Conservation (phyloP, 2,329 filamentous ascomycete genomes). For the Penicillium aurantiogriseum region DNA sequence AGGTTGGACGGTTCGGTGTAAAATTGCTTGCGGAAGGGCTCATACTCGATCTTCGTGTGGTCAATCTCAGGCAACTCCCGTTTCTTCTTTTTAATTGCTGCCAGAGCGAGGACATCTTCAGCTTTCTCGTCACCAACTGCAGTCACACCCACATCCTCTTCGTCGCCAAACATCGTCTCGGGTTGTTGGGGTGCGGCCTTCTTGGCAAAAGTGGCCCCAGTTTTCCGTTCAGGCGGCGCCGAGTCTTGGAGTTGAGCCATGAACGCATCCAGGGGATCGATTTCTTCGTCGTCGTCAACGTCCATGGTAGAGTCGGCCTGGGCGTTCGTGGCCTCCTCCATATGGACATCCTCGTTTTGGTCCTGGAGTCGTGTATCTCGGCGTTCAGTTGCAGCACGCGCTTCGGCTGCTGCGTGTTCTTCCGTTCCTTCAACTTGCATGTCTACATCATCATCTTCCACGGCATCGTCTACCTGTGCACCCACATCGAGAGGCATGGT, state of each 20-base stretch:
- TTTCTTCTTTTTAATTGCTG: conserved; percentile 70
- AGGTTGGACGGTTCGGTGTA: conserved; percentile 89
- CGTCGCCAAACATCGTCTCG: conserved; percentile 83
- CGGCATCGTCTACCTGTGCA: conserved; percentile 59
- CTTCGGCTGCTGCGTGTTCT: conserved; percentile 82
- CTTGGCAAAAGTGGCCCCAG: conserved; percentile 37
- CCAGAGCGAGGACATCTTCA: conserved; percentile 63
- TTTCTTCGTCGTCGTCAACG: conserved; percentile 54
- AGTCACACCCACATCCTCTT: conserved; percentile 67
- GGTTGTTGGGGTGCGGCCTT: conserved; percentile 63
- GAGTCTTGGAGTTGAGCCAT: conserved; percentile 71
- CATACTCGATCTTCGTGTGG: conserved; percentile 81
- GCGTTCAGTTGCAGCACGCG: conserved; percentile 79
- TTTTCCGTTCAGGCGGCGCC: conserved; percentile 42
- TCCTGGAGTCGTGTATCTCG: conserved; percentile 66
- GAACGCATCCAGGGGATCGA: conserved; percentile 94
- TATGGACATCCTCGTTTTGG: conserved; percentile 48
- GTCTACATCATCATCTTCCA: conserved; percentile 71
- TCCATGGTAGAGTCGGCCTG: conserved; percentile 40
- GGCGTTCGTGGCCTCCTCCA: conserved; percentile 42
- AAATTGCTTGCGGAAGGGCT: conserved; percentile 88
- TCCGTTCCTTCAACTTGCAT: conserved; percentile 78
- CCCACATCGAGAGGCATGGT: conserved; percentile 66
- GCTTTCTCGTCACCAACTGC: conserved; percentile 61
- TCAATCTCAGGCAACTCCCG: conserved; percentile 89